phyloP scores from a whole-genome alignment of 768 basidiomycete species.

The Trichaptum fuscoviolaceum region DNA sequence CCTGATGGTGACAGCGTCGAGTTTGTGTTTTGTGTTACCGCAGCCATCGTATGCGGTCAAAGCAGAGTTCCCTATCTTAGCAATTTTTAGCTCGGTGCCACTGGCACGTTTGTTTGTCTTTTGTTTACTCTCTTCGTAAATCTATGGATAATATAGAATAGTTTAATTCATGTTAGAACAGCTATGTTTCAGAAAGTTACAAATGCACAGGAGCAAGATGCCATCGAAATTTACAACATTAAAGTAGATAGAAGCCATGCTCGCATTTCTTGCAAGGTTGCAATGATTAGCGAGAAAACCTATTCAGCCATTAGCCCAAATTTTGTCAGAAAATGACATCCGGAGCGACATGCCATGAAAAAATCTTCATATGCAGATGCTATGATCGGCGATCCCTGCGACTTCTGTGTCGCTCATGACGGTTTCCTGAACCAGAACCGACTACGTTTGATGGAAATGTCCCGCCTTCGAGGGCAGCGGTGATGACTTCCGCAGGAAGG shows the following conservation, averaged over 20 bases:
- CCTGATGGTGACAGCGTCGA: constrained; percentile 44
- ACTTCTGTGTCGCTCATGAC: constrained; percentile 54
- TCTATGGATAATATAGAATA: neutral
- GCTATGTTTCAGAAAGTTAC: neutral
- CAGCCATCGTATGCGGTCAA: neutral
- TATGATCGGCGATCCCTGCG: constrained; percentile 29
- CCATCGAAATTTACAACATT: neutral
- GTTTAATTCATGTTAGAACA: neutral
- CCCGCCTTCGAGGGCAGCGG: constrained; percentile 78
- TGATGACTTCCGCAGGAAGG: constrained; percentile 87
- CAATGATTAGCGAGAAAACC: neutral
- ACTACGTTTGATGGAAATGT: constrained; percentile 55
- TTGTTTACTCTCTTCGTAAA: neutral
- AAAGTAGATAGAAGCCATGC: neutral
- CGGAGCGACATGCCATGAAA: neutral
- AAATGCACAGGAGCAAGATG: neutral
- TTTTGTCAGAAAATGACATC: neutral
- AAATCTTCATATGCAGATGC: neutral
- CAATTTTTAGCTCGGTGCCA: neutral
- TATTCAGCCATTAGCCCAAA: neutral
- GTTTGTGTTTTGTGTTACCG: constrained; percentile 22
- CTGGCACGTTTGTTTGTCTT: neutral
- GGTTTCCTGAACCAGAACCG: constrained; percentile 41
- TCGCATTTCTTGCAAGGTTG: neutral
- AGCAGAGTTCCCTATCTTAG: neutral